Conservation (phyloP, 257 asterid genomes). For the Cordia subcordata region DNA sequence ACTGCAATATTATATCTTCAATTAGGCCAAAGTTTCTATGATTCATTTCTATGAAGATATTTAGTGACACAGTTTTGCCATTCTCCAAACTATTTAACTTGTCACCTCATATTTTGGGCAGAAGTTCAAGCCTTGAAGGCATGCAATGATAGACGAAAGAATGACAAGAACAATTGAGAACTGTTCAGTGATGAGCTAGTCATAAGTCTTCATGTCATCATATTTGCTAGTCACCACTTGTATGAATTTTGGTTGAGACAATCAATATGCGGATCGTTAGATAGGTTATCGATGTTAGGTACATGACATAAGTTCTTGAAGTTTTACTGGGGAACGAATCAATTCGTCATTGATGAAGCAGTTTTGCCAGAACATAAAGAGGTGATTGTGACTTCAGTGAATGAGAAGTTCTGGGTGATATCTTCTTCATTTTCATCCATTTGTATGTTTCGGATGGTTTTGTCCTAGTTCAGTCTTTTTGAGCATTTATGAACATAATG, state of each 20-base stretch:
- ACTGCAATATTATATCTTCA: no score
- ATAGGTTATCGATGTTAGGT: not conserved
- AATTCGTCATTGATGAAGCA: not conserved
- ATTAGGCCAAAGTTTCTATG: no score
- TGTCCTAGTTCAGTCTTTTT: no score
- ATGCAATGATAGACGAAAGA: conserved; percentile 54
- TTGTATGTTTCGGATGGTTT: no score
- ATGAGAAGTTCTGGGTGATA: not conserved
- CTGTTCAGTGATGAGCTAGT: not conserved
- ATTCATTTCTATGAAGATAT: not conserved
- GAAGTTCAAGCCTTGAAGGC: conserved; percentile 71
- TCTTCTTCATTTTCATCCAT: no score
- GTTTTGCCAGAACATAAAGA: not conserved
- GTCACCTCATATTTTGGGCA: conserved; percentile 11
- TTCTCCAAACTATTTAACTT: conserved; percentile 1
- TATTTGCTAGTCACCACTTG: not conserved
- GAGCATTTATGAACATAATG: no score
- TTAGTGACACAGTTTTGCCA: not conserved
- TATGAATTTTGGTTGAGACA: not conserved
- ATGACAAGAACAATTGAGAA: conserved; percentile 17
- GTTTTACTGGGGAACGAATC: not conserved
- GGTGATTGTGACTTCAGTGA: not conserved
- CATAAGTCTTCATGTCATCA: not conserved
- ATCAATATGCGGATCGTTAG: not conserved
- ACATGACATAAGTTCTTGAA: not conserved